Evolutionary conservation across 2,329 filamentous ascomycete genomes (phyloP), one percentile per base, ranked within the genome.

Genomic region (Paraphoma sp.): DNA sequence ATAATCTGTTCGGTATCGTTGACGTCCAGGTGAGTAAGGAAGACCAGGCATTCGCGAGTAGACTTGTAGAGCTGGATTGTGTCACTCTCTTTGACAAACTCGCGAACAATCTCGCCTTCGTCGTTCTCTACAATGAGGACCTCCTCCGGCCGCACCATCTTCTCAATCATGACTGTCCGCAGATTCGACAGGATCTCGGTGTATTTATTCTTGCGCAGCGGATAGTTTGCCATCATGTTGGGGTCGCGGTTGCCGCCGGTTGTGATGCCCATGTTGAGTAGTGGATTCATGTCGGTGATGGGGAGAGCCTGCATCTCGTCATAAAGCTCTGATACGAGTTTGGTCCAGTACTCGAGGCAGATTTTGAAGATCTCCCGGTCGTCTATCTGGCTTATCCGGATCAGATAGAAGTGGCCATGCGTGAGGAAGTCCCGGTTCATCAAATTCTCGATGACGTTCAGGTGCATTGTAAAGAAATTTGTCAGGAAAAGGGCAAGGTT

Each of bases 351-450:
- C 77, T 99, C 96, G 60, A 99, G 83, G 75, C 92, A 96, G 72
- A 99, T 99, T 84, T 99, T 99, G 87, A 99, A 99, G 63, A 99
- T 97, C 77, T 99, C 95, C 52, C 95, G 89, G 73, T 99, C 96
- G 67, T 99, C 95, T 65, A 99, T 99, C 80, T 99, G 93, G 46
- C 93, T 97, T 77, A 99, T 97, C 61, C 94, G 89, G 72, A 99
- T 97, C 12, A 99, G 87, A 78, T 99, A 99, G 79, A 96, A 98
- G 79, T 99, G 95, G 16, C 92, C 94, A 73, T 99, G 95, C 1
- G 92, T 91, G 43, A 99, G 88, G 78, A 92, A 99, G 71, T 99
- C 95, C 65, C 89, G 87, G 79, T 98, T 98, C 28, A 95, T 94
- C 23, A 99, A 85, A 69, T 95, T 96, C 79, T 99, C 95, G 65